Evolutionary conservation across 345 rosid genomes (phyloP).

Genomic region (Luvunga scandens): DNA sequence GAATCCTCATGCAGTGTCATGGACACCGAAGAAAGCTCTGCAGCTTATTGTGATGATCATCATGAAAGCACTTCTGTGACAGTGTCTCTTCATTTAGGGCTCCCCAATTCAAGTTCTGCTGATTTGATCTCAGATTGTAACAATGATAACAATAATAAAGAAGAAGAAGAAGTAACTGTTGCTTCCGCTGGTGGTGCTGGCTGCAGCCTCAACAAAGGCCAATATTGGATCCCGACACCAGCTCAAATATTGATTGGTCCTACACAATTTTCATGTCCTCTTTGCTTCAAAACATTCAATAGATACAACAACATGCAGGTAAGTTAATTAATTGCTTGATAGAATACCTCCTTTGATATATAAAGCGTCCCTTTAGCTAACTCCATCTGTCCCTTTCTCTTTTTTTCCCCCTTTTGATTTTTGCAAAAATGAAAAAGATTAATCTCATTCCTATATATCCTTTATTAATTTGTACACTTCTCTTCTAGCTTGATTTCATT

Average conservation of each 20-base stretch:
- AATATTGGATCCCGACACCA: conserved; percentile 99
- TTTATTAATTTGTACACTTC: conserved; percentile 21
- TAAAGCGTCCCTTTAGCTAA: conserved; percentile 19
- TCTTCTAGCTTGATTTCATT: conserved; percentile 33
- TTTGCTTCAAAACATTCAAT: conserved; percentile 98
- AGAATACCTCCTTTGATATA: conserved; percentile 7
- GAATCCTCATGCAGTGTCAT: conserved; percentile 27
- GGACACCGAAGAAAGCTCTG: conserved; percentile 41
- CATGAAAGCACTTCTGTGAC: conserved; percentile 38
- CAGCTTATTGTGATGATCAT: conserved; percentile 28
- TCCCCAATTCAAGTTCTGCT: conserved; percentile 46
- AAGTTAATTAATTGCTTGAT: conserved; percentile 4
- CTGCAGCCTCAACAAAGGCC: conserved; percentile 56
- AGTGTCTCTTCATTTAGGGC: conserved; percentile 88
- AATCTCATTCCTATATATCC: conserved; percentile 15
- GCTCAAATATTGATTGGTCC: conserved; percentile 97
- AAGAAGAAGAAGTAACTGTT: conserved; percentile 41
- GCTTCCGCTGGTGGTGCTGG: conserved; percentile 18
- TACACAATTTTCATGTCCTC: conserved; percentile 96
- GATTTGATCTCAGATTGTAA: conserved; percentile 32
- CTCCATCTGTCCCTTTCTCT: conserved; percentile 21
- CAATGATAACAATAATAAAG: conserved; percentile 23
- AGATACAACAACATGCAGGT: conserved; percentile 99
- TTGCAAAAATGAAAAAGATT: conserved; percentile 22
- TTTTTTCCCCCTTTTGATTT: conserved; percentile 15